phyloP scores from a whole-genome alignment of 2,329 filamentous ascomycete genomes.

The Aspergillus udagawae region DNA sequence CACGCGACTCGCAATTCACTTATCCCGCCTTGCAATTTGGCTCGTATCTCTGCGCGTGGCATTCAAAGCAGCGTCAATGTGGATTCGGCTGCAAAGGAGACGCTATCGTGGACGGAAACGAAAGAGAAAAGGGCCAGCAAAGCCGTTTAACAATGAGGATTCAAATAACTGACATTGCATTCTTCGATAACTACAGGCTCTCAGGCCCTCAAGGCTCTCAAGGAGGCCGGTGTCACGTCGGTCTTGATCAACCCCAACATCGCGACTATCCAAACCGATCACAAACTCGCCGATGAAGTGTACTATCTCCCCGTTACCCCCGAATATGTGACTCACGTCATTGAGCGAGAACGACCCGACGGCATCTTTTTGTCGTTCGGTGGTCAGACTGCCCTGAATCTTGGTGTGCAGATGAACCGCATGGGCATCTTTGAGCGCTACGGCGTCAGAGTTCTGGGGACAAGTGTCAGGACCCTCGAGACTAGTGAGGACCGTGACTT shows the following conservation, averaged over 20 bases:
- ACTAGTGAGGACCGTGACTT: conserved; percentile 93
- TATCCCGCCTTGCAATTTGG: not conserved
- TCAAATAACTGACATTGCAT: conserved; percentile 16
- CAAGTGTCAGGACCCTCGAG: conserved; percentile 89
- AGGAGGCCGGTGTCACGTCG: conserved; percentile 86
- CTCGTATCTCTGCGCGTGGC: not conserved
- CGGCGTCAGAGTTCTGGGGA: conserved; percentile 91
- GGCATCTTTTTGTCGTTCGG: conserved; percentile 97
- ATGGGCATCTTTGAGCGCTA: conserved; percentile 94
- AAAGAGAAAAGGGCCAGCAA: not conserved
- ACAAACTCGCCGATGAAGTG: conserved; percentile 92
- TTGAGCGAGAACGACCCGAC: conserved; percentile 92
- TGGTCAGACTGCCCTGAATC: conserved; percentile 92
- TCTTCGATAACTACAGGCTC: conserved; percentile 58
- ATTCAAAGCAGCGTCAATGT: not conserved
- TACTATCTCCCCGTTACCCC: conserved; percentile 98
- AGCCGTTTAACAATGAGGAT: not conserved
- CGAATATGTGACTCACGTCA: conserved; percentile 96
- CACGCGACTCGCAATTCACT: conserved; percentile 1
- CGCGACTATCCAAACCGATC: conserved; percentile 95
- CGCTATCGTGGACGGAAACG: too few species aligned
- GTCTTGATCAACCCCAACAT: conserved; percentile 98
- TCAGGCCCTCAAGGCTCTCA: conserved; percentile 93
- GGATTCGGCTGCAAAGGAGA: not conserved
- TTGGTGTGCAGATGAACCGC: conserved; percentile 96